A percentile compares a stretch with the other conserved stretches of the same genome.
phyloP scores from a whole-genome alignment of 78 protist species.

The Dictyostelium citrinum region DNA sequence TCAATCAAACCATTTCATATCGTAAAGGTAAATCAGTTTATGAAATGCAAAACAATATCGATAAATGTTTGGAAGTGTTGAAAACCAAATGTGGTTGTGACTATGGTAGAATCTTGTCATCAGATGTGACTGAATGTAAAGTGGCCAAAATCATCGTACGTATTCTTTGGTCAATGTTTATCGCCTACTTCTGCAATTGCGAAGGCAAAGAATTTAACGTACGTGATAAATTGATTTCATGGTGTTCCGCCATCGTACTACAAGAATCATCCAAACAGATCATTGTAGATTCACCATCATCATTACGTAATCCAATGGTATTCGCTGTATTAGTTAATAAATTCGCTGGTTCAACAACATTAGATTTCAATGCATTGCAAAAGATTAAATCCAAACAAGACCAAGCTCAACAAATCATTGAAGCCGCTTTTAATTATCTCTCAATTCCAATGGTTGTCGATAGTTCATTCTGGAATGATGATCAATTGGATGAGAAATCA shows the following conservation, averaged over 20 bases:
- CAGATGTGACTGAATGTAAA: conserved; percentile 46
- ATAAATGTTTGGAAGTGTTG: conserved; percentile 6
- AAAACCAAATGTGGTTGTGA: conserved; percentile 24
- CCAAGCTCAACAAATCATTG: conserved; percentile 18
- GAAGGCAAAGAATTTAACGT: conserved; percentile 36
- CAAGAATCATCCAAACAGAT: background rate
- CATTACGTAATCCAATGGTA: conserved; percentile 46
- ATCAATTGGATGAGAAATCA: conserved; percentile 33
- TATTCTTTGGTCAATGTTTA: conserved; percentile 38
- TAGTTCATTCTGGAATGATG: conserved; percentile 14
- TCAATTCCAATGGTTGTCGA: conserved; percentile 34
- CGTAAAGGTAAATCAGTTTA: conserved; percentile 62
- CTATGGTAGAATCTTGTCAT: conserved; percentile 22
- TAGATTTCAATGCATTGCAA: background rate
- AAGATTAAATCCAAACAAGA: background rate
- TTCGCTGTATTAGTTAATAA: conserved; percentile 28
- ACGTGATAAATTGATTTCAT: conserved; percentile 18
- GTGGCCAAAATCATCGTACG: background rate
- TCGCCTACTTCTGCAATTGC: conserved; percentile 30
- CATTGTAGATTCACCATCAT: background rate
- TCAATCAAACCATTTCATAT: background rate
- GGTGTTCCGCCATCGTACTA: background rate
- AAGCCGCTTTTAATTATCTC: background rate
- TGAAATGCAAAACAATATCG: conserved; percentile 52
- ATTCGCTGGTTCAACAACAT: background rate